A percentile compares a stretch with the other conserved stretches of the same genome.
phyloP scores from a whole-genome alignment of 2,329 filamentous ascomycete genomes.

The Trichoderma lentiforme region DNA sequence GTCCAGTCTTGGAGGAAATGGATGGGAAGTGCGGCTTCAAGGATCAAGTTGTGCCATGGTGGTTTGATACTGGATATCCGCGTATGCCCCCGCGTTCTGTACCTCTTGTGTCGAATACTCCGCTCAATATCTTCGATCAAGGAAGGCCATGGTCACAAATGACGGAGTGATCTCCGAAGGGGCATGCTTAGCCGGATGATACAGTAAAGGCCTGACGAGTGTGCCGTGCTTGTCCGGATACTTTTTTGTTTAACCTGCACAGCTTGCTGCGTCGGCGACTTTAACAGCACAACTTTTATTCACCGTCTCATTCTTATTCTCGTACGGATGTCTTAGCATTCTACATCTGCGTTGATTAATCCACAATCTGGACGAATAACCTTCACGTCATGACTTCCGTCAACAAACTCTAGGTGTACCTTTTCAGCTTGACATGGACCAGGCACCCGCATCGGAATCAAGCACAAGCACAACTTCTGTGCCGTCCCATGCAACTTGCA shows the following conservation, averaged over 20 bases:
- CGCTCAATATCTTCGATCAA: background rate
- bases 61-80: background rate
- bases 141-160: background rate
- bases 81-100: background rate
- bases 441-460: background rate
- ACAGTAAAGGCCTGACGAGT: background rate
- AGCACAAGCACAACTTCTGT: background rate
- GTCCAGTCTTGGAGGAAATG: background rate
- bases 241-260: background rate
- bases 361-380: background rate
- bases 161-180: background rate
- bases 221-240: background rate
- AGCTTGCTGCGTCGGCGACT: background rate
- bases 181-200: background rate
- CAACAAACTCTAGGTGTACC: background rate
- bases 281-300: background rate
- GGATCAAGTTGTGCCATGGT: background rate
- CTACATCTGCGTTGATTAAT: background rate
- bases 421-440: background rate
- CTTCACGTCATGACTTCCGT: background rate
- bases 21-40: background rate
- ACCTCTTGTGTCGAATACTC: background rate
- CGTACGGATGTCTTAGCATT: background rate
- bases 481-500: background rate
- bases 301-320: background rate